These are phyloP conservation scores for Starmera caribaea DNA, from an alignment of 805 yeast genomes.

Conservation along the genomic window DNA sequence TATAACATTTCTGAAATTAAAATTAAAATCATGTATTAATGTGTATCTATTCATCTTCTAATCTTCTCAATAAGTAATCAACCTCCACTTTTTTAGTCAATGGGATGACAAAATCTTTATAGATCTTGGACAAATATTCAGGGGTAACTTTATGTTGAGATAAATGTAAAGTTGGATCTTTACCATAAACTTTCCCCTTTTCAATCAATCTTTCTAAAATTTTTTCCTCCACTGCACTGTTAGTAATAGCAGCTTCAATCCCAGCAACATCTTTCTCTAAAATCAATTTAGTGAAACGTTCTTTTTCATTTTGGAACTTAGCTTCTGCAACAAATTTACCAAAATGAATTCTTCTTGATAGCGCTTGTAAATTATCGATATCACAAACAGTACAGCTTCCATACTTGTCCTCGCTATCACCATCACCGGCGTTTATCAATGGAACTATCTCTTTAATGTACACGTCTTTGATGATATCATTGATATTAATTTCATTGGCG, in stretches of 20 bases:
- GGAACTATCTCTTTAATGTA: conserved; percentile 77
- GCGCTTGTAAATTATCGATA: conserved; percentile 77
- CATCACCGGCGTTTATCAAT: conserved; percentile 47
- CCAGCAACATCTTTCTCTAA: conserved; percentile 56
- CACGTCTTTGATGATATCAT: conserved; percentile 51
- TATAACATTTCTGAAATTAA: background rate
- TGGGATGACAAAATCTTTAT: conserved; percentile 85
- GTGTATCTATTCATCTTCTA: conserved; percentile 41
- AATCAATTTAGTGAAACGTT: conserved; percentile 55
- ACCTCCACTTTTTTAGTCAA: conserved; percentile 93
- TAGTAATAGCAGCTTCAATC: conserved; percentile 75
- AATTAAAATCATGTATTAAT: background rate
- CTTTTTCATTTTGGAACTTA: conserved; percentile 65
- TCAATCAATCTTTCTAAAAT: conserved; percentile 68
- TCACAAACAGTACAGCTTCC: conserved; percentile 85
- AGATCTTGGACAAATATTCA: conserved; percentile 71
- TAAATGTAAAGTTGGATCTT: conserved; percentile 70
- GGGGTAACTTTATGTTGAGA: conserved; percentile 71
- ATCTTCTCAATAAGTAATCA: conserved; percentile 76
- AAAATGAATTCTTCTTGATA: conserved; percentile 89
- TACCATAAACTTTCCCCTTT: conserved; percentile 82
- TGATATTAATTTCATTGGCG: conserved; percentile 67
- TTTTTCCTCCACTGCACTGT: conserved; percentile 74
- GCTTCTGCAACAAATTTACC: conserved; percentile 98
- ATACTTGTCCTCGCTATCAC: conserved; percentile 75